Conservation (phyloP, 371 early-diverging fungal species). For the Lichtheimia ramosa region DNA sequence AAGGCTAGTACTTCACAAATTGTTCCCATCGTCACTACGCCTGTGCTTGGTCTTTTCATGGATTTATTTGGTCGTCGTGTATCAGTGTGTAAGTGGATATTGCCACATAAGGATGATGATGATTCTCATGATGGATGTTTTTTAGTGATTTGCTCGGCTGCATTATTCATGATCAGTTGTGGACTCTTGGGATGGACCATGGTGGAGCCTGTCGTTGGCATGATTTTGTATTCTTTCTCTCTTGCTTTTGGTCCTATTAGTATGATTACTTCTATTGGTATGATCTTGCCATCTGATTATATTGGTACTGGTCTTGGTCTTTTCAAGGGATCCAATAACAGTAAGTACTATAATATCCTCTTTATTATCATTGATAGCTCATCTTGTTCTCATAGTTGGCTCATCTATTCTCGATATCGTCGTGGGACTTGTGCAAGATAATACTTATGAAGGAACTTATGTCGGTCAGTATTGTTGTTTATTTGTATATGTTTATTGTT, state of each 20-base stretch:
- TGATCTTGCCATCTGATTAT: constrained; percentile 48
- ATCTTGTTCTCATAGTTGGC: constrained; percentile 20
- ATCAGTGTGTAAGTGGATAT: constrained; percentile 20
- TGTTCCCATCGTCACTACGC: constrained; percentile 57
- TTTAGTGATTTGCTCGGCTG: constrained; percentile 31
- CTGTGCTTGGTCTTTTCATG: constrained; percentile 54
- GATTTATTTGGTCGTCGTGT: constrained; percentile 53
- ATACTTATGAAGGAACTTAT: constrained; percentile 33
- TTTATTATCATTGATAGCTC: neutral
- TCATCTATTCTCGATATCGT: constrained; percentile 50
- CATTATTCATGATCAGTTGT: constrained; percentile 43
- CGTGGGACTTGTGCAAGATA: constrained; percentile 54
- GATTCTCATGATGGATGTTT: neutral
- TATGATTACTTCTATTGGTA: constrained; percentile 53
- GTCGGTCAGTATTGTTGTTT: constrained; percentile 14
- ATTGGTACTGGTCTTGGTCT: constrained; percentile 60
- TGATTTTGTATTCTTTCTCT: constrained; percentile 48
- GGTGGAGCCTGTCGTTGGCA: constrained; percentile 44
- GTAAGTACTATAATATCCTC: neutral
- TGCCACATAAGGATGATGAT: neutral
- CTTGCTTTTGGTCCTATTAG: constrained; percentile 55
- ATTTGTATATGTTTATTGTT: neutral
- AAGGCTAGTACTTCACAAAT: constrained; percentile 52
- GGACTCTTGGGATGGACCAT: constrained; percentile 45
- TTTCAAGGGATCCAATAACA: constrained; percentile 47